These are phyloP conservation scores for Wickerhamomyces chaumierensis DNA, from an alignment of 805 yeast genomes.

Conservation along the genomic window DNA sequence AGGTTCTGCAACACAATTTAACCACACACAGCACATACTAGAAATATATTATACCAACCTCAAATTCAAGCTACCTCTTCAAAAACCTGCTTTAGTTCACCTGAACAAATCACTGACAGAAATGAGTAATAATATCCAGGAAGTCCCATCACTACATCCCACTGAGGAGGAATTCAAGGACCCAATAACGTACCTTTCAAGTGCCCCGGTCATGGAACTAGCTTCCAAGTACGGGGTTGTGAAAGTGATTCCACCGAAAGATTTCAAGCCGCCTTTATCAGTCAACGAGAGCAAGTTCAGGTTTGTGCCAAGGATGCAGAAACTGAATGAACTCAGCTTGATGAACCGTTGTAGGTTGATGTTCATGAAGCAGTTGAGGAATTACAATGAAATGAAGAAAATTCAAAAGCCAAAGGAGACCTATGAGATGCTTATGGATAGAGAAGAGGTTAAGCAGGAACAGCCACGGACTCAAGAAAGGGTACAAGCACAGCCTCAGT, in stretches of 20 bases:
- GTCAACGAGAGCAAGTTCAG: slow-evolving; percentile 40
- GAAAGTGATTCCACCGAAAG: slow-evolving; percentile 54
- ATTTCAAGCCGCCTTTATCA: slow-evolving; percentile 40
- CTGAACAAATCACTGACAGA: too few relatives aligned
- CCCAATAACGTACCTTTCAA: slow-evolving; percentile 57
- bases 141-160: slow-evolving; percentile 46
- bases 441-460: too few relatives aligned
- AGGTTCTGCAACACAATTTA: too few relatives aligned
- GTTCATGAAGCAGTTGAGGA: slow-evolving; percentile 49
- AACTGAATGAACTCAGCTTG: slow-evolving; percentile 50
- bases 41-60: too few relatives aligned
- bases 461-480: too few relatives aligned
- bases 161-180: slow-evolving; percentile 43
- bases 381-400: slow-evolving; percentile 38
- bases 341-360: slow-evolving; percentile 50
- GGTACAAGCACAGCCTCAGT: too few relatives aligned
- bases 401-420: slow-evolving; percentile 5
- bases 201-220: slow-evolving; percentile 25
- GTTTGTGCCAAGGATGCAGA: slow-evolving; percentile 63
- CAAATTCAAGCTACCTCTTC: too few relatives aligned
- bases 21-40: too few relatives aligned
- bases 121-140: too few relatives aligned
- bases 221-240: slow-evolving; percentile 65
- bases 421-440: slow-evolving; percentile 6
- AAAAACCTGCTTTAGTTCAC: too few relatives aligned